Evolutionary conservation across 2,329 filamentous ascomycete genomes (phyloP).

Genomic region (Cercospora brassicicola): DNA sequence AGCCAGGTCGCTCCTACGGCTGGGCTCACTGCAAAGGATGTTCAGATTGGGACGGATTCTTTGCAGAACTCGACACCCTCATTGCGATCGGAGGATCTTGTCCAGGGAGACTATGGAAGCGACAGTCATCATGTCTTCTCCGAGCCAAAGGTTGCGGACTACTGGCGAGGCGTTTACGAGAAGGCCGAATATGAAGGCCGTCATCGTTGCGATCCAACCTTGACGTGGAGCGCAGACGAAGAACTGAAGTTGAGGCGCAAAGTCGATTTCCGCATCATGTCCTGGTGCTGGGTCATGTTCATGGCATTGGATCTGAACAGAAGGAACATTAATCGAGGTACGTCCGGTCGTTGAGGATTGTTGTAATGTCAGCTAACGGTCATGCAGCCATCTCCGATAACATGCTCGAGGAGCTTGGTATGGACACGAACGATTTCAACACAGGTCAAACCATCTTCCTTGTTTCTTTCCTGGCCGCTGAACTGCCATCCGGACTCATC

Average conservation of each 20-base stretch:
- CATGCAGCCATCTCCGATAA: conserved; percentile 29
- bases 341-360: not conserved
- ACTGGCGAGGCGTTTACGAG: conserved; percentile 57
- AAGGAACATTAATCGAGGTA: conserved; percentile 33
- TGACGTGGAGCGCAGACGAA: conserved; percentile 48
- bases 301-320: conserved; percentile 33
- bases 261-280: conserved; percentile 30
- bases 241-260: conserved; percentile 42
- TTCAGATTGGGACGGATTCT: conserved; percentile 2
- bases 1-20: not conserved
- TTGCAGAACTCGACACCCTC: conserved; percentile 8
- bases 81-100: conserved; percentile 19
- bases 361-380: conserved; percentile 50
- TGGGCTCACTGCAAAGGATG: conserved; percentile 4
- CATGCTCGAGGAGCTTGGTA: conserved; percentile 31
- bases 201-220: conserved; percentile 51
- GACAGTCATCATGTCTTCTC: conserved; percentile 44
- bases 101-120: conserved; percentile 23
- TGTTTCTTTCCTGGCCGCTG: conserved; percentile 39
- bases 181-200: conserved; percentile 53
- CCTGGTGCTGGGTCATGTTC: conserved; percentile 35
- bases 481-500: conserved; percentile 49
- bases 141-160: conserved; percentile 54
- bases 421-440: conserved; percentile 38
- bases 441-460: conserved; percentile 34